A percentile compares a stretch with the other conserved stretches of the same genome.
Evolutionary conservation across 371 early-diverging fungal genomes (phyloP).

Genomic region (Saksenaea vasiformis): DNA sequence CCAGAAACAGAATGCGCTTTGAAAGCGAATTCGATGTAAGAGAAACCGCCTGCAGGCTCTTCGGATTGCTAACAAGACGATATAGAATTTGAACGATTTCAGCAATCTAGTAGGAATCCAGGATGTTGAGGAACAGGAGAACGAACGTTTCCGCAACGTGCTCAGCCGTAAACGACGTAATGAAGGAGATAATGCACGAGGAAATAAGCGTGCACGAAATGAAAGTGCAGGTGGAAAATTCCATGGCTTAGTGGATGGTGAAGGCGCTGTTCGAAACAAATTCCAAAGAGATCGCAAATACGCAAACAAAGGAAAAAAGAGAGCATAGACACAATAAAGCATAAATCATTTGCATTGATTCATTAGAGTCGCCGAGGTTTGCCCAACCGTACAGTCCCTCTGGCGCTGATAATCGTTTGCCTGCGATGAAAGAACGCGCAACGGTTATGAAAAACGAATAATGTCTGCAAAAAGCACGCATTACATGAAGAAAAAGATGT

Average conservation of each 20-base stretch:
- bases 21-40: constrained; percentile 87
- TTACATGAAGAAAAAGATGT: no score
- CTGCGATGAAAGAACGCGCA: neutral
- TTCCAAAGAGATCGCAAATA: constrained; percentile 5
- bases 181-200: neutral
- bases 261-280: constrained; percentile 6
- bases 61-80: no score
- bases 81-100: constrained; percentile 72
- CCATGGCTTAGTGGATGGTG: constrained; percentile 6
- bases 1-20: constrained; percentile 62
- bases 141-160: constrained; percentile 54
- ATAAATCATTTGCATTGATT: no score
- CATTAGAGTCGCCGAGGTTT: no score
- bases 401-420: no score
- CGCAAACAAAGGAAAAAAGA: neutral
- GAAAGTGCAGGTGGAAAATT: neutral
- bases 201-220: constrained; percentile 14
- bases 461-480: neutral
- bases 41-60: neutral
- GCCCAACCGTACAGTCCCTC: no score
- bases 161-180: constrained; percentile 48
- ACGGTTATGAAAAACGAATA: constrained; percentile 1
- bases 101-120: constrained; percentile 62
- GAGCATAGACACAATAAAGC: neutral
- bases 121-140: constrained; percentile 56